These are phyloP conservation scores for Lupinus albus DNA, from an alignment of 306 rosid genomes.

Conservation along the genomic window DNA sequence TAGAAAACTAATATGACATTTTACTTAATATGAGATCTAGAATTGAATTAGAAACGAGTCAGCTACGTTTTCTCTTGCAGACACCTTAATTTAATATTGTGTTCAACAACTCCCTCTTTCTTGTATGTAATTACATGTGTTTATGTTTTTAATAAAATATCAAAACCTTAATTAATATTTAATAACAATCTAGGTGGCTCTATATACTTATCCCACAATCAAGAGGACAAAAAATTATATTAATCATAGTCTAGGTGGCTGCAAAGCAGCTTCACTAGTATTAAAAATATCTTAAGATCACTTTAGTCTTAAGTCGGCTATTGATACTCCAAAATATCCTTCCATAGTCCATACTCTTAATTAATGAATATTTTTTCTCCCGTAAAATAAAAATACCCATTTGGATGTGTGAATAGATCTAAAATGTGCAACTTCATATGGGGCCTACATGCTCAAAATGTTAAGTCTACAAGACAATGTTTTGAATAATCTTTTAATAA, in stretches of 20 bases:
- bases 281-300: not conserved
- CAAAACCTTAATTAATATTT: not conserved
- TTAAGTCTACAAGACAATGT: constrained; percentile 8
- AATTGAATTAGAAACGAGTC: not conserved
- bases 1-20: too few species aligned
- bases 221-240: not conserved
- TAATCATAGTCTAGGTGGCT: constrained; percentile 2
- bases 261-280: constrained; percentile 8
- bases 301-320: not conserved
- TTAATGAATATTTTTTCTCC: too few species aligned
- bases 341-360: too few species aligned
- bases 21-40: not conserved
- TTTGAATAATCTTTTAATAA: not conserved
- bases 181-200: not conserved
- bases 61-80: constrained; percentile 1
- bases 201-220: constrained; percentile 25
- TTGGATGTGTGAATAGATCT: too few species aligned
- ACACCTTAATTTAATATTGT: not conserved
- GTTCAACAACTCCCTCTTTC: constrained; percentile 4
- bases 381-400: too few species aligned
- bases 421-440: constrained; percentile 13
- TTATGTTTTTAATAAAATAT: constrained; percentile 5
- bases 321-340: too few species aligned
- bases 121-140: not conserved
- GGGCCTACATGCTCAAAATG: constrained; percentile 33